A percentile compares a stretch with the other conserved stretches of the same genome.
These are phyloP conservation scores for Endotrypanum monterogeii DNA, from an alignment of 208 protist genomes.

Conservation along the genomic window DNA sequence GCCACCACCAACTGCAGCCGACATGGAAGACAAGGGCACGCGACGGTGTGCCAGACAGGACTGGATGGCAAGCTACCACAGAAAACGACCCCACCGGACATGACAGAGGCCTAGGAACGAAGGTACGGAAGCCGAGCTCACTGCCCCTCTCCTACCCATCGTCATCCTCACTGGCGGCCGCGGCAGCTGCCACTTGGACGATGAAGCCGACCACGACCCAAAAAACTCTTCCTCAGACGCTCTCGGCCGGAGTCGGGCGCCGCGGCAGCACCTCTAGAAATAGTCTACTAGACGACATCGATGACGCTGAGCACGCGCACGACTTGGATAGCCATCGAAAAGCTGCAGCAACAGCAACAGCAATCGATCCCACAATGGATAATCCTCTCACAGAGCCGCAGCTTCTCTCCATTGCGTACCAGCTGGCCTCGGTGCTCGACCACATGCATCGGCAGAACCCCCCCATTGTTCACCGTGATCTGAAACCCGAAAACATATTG, in stretches of 20 bases:
- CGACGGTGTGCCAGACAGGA: not conserved
- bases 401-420: constrained; percentile 79
- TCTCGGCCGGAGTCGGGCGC: not conserved
- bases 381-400: constrained; percentile 74
- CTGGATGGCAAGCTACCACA: not conserved
- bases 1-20: constrained; percentile 13
- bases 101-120: not conserved
- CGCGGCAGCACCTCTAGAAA: not conserved
- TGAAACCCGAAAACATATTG: constrained; percentile 96
- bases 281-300: not conserved
- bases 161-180: not conserved
- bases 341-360: not conserved
- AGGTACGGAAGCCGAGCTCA: constrained; percentile 9
- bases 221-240: not conserved
- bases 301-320: not conserved
- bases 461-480: constrained; percentile 97
- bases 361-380: constrained; percentile 18
- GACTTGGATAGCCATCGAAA: not conserved
- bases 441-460: constrained; percentile 87
- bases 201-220: constrained; percentile 7
- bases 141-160: not conserved
- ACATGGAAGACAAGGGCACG: not conserved
- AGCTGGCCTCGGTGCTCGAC: constrained; percentile 68
- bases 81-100: not conserved
- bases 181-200: constrained; percentile 24